Evolutionary conservation across 768 basidiomycete species (phyloP).

Genomic region (Amanita molliuscula): DNA sequence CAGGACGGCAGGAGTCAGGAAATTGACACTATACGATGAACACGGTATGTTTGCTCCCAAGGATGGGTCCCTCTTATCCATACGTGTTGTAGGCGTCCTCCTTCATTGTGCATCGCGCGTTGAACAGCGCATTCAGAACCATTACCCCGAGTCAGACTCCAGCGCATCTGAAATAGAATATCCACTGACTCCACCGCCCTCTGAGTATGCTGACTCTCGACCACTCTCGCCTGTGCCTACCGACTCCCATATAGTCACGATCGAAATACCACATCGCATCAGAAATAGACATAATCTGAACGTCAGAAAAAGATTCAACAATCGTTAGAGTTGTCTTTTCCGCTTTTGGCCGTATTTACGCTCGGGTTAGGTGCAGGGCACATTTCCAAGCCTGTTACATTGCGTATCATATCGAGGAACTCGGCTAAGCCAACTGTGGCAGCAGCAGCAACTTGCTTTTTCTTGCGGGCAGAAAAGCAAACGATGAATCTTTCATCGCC

Average conservation of each 20-base stretch:
- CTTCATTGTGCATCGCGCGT: conserved; percentile 29
- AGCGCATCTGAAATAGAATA: conserved; percentile 53
- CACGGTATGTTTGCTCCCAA: conserved; percentile 36
- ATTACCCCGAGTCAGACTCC: conserved; percentile 18
- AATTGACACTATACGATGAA: conserved; percentile 64
- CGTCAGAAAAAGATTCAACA: conserved; percentile 2
- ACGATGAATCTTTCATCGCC: neutral
- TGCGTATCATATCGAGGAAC: conserved; percentile 47
- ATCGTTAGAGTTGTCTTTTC: neutral
- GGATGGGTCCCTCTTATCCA: neutral
- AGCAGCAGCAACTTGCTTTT: conserved; percentile 34
- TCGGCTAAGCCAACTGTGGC: conserved; percentile 62
- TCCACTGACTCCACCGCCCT: conserved; percentile 70
- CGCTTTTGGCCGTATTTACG: no score
- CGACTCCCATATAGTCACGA: conserved; percentile 11
- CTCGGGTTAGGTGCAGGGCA: neutral
- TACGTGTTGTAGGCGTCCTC: conserved; percentile 31
- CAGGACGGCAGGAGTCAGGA: conserved; percentile 44
- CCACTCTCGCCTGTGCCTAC: conserved; percentile 41
- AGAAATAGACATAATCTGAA: conserved; percentile 6
- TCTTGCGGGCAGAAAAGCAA: conserved; percentile 21
- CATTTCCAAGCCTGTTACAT: conserved; percentile 23
- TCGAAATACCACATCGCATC: conserved; percentile 9
- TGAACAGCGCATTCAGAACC: conserved; percentile 23
- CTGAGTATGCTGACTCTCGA: conserved; percentile 59